Base-by-base conservation (phyloP, 139 green algal genomes). In the Mychonastes homosphaera region DNA sequence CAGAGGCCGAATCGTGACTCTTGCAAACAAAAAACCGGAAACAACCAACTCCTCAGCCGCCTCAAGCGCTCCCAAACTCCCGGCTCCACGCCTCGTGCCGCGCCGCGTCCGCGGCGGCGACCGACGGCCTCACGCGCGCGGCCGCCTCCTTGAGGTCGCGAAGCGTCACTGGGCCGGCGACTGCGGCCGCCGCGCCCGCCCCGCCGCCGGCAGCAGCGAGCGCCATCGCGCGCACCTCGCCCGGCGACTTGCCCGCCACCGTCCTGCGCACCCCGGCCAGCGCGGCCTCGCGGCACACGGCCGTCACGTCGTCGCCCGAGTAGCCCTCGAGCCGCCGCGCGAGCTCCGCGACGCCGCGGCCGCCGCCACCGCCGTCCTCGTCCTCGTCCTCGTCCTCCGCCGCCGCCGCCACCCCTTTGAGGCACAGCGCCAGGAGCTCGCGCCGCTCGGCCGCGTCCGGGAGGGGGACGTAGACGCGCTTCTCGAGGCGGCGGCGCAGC, bases 391-490 rank as follows among this genome's bases (percentile, higher is more conserved):
- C 12, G n/a, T n/a, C n/a, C n/a, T n/a, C n/a, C n/a, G n/a, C n/a
- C n/a, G n/a, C n/a, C n/a, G n/a, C n/a, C n/a, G n/a, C n/a, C n/a
- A n/a, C n/a, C n/a, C n/a, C n/a, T n/a, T 79, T 82, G 23, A 96
- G 66, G 63, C 85, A 88, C 56, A 97, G 88, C 21, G 67, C 65
- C 23, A 97, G 66, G 39, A 97, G 83, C 62, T 88, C 79, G 47
- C 70, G 39, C 26, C 90, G 74, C 63, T 88, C 84, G 6, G 73
- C 65, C 5, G 39, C 9, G 9, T 51, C 73, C 6, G 90, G 90
- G 56, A 97, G 80, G 3, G 84, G 80, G 72, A 97, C 96, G 77
- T 95, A 96, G 48, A 97, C 87, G 40, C 90, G 79, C 79, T 97
- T 97, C 76, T 95, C 87, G 52, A 96, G 64, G 13, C 88, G 75